These are phyloP conservation scores for Westerdykella ornata DNA, from an alignment of 2,329 filamentous ascomycete species.

Conservation along the genomic window DNA sequence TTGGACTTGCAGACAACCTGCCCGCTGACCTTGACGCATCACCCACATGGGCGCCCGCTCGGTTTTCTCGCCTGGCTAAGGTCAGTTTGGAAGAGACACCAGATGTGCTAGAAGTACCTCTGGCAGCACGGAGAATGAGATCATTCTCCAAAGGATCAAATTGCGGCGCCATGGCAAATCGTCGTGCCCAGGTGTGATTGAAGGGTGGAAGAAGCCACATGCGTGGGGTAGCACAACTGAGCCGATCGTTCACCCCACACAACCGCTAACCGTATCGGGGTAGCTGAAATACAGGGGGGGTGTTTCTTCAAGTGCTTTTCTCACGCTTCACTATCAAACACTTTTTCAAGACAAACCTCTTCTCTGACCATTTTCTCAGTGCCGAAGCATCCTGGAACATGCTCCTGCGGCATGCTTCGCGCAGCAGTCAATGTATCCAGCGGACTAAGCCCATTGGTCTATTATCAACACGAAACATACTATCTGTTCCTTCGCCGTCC, in stretches of 20 bases:
- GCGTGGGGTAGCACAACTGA: background rate
- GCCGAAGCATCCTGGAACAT: slow-evolving; percentile 10
- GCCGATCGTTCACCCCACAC: slow-evolving; percentile 4
- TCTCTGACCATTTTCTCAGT: slow-evolving; percentile 1
- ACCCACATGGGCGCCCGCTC: slow-evolving; percentile 96
- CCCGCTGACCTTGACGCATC: slow-evolving; percentile 82
- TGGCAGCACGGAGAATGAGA: slow-evolving; percentile 78
- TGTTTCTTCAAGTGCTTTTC: too few relatives aligned
- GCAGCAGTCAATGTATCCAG: too few relatives aligned
- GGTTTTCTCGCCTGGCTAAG: slow-evolving; percentile 67
- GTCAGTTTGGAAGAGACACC: background rate
- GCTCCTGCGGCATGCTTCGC: slow-evolving; percentile 10
- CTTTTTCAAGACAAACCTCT: too few relatives aligned
- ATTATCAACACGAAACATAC: too few relatives aligned
- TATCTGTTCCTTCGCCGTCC: slow-evolving; percentile 5
- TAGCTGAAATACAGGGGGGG: slow-evolving; percentile 2
- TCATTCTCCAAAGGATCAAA: slow-evolving; percentile 91
- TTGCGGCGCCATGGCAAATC: slow-evolving; percentile 54
- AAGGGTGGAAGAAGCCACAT: background rate
- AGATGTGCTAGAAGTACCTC: slow-evolving; percentile 53
- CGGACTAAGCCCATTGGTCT: too few relatives aligned
- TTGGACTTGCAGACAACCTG: background rate
- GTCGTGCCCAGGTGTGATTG: slow-evolving; percentile 5
- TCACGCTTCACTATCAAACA: too few relatives aligned
- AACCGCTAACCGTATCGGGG: slow-evolving; percentile 17